Evolutionary conservation across 345 rosid genomes (phyloP).

Genomic region (Bruguiera gymnorhiza): DNA sequence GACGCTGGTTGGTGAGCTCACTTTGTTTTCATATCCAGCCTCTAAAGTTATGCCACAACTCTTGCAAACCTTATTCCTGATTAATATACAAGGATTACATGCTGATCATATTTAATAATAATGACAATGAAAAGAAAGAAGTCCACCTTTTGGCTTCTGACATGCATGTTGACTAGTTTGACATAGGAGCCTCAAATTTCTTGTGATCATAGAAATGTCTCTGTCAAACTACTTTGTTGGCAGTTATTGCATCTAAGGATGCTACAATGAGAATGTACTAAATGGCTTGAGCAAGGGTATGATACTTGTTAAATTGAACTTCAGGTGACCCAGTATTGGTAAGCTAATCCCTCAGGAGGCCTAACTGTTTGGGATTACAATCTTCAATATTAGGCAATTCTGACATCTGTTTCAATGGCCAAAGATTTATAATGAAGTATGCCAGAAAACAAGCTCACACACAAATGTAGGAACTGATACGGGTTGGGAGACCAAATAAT

Average conservation of each 20-base stretch:
- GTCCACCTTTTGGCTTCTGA: background rate
- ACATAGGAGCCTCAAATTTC: no score
- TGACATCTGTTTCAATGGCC: no score
- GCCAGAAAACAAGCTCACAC: no score
- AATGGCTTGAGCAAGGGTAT: background rate
- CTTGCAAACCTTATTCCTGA: background rate
- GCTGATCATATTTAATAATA: no score
- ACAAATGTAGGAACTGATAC: no score
- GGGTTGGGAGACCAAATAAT: no score
- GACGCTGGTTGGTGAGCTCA: constrained; percentile 54
- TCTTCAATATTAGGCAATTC: no score
- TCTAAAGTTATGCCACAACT: background rate
- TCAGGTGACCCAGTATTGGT: no score
- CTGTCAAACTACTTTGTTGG: background rate
- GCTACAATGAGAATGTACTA: background rate
- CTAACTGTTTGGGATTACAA: no score
- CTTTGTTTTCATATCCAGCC: constrained; percentile 7
- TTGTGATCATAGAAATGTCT: background rate
- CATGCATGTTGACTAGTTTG: background rate
- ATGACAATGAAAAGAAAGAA: no score
- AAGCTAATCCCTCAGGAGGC: no score
- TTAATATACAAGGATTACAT: background rate
- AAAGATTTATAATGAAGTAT: no score
- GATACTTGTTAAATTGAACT: background rate
- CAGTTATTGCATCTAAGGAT: background rate